Conservation (phyloP, 371 early-diverging fungal species). For the Lichtheimia ornata region DNA sequence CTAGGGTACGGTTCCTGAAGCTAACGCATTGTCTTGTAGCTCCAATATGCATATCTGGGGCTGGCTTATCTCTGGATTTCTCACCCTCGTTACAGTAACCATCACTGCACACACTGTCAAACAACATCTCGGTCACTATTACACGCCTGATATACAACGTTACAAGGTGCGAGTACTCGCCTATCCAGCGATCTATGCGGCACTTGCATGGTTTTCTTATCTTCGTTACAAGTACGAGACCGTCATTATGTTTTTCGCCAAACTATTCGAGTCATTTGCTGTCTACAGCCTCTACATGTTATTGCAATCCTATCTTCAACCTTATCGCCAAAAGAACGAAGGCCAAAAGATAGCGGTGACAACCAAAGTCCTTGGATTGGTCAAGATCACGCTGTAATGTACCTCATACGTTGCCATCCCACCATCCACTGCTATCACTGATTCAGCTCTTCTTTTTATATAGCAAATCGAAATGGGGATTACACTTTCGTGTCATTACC, state of each 20-base stretch:
- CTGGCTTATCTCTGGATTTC: constrained; percentile 39
- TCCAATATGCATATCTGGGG: constrained; percentile 50
- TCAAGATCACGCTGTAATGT: constrained; percentile 40
- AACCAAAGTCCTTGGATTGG: constrained; percentile 37
- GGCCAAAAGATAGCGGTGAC: constrained; percentile 29
- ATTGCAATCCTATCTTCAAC: constrained; percentile 44
- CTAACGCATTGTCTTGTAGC: constrained; percentile 12
- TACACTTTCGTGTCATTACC: constrained; percentile 47
- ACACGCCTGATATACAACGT: constrained; percentile 44
- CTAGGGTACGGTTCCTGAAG: background rate
- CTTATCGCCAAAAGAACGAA: constrained; percentile 35
- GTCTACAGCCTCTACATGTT: constrained; percentile 48
- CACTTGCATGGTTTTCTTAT: constrained; percentile 48
- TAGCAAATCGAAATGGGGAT: constrained; percentile 52
- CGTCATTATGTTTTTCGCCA: constrained; percentile 49
- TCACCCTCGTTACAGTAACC: constrained; percentile 31
- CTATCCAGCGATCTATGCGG: constrained; percentile 46
- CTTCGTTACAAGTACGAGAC: constrained; percentile 48
- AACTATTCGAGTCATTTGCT: constrained; percentile 49
- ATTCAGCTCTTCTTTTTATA: background rate
- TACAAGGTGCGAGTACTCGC: constrained; percentile 50
- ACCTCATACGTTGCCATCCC: background rate
- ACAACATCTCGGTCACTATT: constrained; percentile 42
- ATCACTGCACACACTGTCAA: constrained; percentile 34
- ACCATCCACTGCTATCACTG: background rate